Evolutionary conservation across 2,329 filamentous ascomycete genomes (phyloP).

Genomic region (Hymenoscyphus albidus): DNA sequence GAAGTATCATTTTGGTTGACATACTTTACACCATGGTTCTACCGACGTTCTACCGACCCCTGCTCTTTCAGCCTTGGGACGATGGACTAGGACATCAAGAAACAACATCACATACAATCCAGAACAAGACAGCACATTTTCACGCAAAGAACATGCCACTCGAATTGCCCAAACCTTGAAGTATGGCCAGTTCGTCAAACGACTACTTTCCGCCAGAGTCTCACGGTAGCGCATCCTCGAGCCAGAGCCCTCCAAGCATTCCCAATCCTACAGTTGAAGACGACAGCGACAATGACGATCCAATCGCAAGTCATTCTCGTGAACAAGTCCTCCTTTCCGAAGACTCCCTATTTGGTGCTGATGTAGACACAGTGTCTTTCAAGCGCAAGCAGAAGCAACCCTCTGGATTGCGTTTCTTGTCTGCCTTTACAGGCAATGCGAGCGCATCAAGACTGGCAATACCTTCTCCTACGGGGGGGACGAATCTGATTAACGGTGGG

Average conservation of each 20-base stretch:
- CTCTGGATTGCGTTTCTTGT: slow-evolving; percentile 27
- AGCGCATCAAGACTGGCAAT: slow-evolving; percentile 24
- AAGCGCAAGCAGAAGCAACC: slow-evolving; percentile 60
- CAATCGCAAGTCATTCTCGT: slow-evolving; percentile 29
- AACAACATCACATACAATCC: not conserved
- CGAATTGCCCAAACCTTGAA: slow-evolving; percentile 23
- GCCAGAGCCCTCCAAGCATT: slow-evolving; percentile 23
- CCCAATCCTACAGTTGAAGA: slow-evolving; percentile 26
- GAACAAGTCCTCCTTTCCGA: slow-evolving; percentile 45
- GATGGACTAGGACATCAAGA: not conserved
- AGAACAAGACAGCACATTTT: slow-evolving; percentile 2
- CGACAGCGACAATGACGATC: slow-evolving; percentile 43
- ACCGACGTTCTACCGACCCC: not conserved
- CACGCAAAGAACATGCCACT: slow-evolving; percentile 15
- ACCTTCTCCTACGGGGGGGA: slow-evolving; percentile 27
- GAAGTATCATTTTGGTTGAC: not conserved
- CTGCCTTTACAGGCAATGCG: slow-evolving; percentile 25
- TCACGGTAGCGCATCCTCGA: slow-evolving; percentile 26
- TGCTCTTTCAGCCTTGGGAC: slow-evolving; percentile 1
- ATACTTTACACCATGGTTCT: not conserved
- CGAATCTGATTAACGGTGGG: slow-evolving; percentile 15
- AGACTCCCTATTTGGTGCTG: slow-evolving; percentile 51
- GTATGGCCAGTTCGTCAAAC: slow-evolving; percentile 34
- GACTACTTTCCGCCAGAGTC: slow-evolving; percentile 24
- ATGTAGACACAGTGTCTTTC: slow-evolving; percentile 59